Conservation (phyloP, 345 rosid genomes). For the Turnera subulata region DNA sequence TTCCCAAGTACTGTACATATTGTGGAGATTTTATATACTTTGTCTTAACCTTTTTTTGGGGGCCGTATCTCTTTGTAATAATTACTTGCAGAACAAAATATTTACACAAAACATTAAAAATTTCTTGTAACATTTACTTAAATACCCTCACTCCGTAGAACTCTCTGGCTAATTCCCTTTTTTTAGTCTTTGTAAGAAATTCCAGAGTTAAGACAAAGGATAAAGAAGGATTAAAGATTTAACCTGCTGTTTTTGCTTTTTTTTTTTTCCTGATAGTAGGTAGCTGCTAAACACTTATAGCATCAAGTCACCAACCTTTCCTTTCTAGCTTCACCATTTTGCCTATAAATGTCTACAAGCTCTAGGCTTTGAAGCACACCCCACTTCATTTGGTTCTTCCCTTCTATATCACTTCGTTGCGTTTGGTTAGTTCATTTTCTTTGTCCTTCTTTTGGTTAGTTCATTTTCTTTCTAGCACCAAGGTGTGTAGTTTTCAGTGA, state of each 20-base stretch:
- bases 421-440: constrained; percentile 7
- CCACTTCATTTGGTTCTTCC: constrained; percentile 5
- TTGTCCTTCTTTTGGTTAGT: neutral
- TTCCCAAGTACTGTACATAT: too few relatives aligned
- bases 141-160: constrained; percentile 2
- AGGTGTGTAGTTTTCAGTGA: neutral
- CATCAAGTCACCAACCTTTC: too few relatives aligned
- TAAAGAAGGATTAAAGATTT: neutral
- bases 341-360: constrained; percentile 9
- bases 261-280: neutral
- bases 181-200: neutral
- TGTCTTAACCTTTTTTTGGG: too few relatives aligned
- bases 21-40: too few relatives aligned
- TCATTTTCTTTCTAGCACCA: neutral
- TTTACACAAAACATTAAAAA: neutral
- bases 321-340: too few relatives aligned
- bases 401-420: neutral
- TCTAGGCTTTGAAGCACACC: constrained; percentile 7
- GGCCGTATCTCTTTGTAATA: too few relatives aligned
- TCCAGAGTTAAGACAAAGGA: neutral
- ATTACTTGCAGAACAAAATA: neutral
- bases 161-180: neutral
- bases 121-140: neutral
- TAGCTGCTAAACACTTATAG: neutral
- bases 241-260: neutral